phyloP scores from a whole-genome alignment of 192 early-diverging fungal genomes.

The Backusella sp. region DNA sequence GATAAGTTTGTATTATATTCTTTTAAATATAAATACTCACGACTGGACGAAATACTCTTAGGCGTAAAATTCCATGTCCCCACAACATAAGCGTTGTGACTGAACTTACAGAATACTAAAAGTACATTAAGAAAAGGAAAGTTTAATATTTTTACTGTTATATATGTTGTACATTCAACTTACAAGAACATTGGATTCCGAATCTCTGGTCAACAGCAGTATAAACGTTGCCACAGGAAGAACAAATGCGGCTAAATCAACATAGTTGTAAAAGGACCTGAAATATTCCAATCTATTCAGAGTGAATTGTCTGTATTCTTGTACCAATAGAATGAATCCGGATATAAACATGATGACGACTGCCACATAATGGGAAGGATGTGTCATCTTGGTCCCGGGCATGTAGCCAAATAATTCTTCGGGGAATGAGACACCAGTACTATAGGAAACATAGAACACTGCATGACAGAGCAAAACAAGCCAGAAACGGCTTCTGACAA shows the following conservation, averaged over 20 bases:
- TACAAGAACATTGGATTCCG: not conserved
- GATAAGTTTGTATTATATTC: not conserved
- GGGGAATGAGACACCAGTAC: not conserved
- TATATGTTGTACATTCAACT: not conserved
- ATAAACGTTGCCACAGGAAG: not conserved
- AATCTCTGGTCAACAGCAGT: not conserved
- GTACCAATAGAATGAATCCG: not conserved
- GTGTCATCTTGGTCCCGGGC: not conserved
- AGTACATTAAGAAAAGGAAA: not conserved
- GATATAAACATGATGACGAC: not conserved
- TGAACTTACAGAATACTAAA: not conserved
- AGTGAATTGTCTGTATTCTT: not conserved
- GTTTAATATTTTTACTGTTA: not conserved
- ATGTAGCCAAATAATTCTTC: not conserved
- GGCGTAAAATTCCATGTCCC: constrained; percentile 3
- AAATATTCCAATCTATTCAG: not conserved
- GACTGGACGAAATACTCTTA: not conserved
- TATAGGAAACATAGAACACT: not conserved
- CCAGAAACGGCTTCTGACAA: not conserved
- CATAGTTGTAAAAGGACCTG: not conserved
- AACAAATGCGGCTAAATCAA: constrained; percentile 3
- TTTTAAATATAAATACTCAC: not conserved
- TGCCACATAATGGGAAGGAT: not conserved
- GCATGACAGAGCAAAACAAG: not conserved
- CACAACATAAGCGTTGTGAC: constrained; percentile 8